Base-by-base conservation (phyloP, 2,329 filamentous ascomycete genomes). In the Fusarium nurragi region DNA sequence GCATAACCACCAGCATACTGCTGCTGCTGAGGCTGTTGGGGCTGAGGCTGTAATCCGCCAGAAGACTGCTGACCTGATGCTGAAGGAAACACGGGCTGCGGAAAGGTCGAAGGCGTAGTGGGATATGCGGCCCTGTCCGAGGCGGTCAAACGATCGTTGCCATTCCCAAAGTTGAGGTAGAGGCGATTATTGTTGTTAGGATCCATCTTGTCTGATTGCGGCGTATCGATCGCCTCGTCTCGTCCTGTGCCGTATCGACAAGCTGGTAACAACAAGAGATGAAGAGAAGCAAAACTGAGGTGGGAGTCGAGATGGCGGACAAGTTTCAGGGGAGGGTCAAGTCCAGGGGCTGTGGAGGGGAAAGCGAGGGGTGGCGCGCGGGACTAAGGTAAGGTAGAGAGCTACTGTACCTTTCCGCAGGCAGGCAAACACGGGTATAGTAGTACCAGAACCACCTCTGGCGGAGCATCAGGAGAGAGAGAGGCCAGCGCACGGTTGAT, bases 21-120 rank as follows among this genome's bases (percentile, higher is more conserved):
- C 37, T 61, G 58, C 22, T 60, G 73, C 25, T 55, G 54, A 12
- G 54, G 55, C 21, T 54, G 54, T 32, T 60, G 58, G 10, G 19
- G 73, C 68, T 80, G 80, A 59, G 79, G 77, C 51, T 77, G 76
- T 49, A 67, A 41, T 39, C 54, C 58, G 19, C 58, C 62, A 47
- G 64, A 46, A 47, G 64, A 46, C 21, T 67, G 70, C 40, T 71
- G 68, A 11, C 70, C 68, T 54, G 60, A 60, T 23, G 54, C 46
- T 30, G 70, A 52, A 56, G 83, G 80, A 68, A 85, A 87, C 76
- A 97, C 91, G 60, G 94, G 94, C 80, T 98, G 94, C 13, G 94
- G 94, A 75, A 98, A 98, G 58, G 94, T 97, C 67, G 94, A 97
- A 49, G 94, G 94, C 11, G 94, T 97, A 50, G 94, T 93, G 70